phyloP scores from a whole-genome alignment of 176 grass and related monocot genomes.

The Calamus simplicifolius region DNA sequence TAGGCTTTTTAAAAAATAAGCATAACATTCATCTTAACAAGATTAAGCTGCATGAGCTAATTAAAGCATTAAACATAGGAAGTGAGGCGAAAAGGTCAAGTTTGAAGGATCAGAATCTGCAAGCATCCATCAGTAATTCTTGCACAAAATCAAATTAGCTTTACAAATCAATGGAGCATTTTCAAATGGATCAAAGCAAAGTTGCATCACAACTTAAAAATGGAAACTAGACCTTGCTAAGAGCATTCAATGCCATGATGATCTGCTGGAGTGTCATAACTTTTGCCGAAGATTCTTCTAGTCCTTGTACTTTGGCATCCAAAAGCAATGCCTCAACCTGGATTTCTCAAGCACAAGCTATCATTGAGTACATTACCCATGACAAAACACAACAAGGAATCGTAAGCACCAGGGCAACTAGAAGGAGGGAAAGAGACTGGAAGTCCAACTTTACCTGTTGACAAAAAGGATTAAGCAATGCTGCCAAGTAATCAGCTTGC shows the following conservation, averaged over 20 bases:
- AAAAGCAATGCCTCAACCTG: constrained; percentile 72
- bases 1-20: too few species aligned
- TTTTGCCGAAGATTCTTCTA: constrained; percentile 62
- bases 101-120: too few species aligned
- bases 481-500: constrained; percentile 70
- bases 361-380: neutral
- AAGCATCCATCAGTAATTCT: too few species aligned
- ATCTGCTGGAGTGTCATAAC: constrained; percentile 60
- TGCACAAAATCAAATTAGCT: too few species aligned
- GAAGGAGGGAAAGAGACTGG: neutral
- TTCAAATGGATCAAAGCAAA: too few species aligned
- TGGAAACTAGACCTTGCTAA: constrained; percentile 68
- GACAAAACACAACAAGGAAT: neutral
- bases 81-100: too few species aligned
- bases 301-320: constrained; percentile 54
- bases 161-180: too few species aligned
- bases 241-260: constrained; percentile 80
- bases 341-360: constrained; percentile 2
- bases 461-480: constrained; percentile 78
- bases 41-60: too few species aligned
- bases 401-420: constrained; percentile 2
- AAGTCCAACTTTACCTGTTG: constrained; percentile 44
- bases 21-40: too few species aligned
- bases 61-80: too few species aligned
- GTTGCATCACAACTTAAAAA: too few species aligned